Percentiles rank a stretch among this genome's conserved stretches.
Evolutionary conservation across 345 rosid genomes (phyloP).

Genomic region (Aquilaria yunnanensis): DNA sequence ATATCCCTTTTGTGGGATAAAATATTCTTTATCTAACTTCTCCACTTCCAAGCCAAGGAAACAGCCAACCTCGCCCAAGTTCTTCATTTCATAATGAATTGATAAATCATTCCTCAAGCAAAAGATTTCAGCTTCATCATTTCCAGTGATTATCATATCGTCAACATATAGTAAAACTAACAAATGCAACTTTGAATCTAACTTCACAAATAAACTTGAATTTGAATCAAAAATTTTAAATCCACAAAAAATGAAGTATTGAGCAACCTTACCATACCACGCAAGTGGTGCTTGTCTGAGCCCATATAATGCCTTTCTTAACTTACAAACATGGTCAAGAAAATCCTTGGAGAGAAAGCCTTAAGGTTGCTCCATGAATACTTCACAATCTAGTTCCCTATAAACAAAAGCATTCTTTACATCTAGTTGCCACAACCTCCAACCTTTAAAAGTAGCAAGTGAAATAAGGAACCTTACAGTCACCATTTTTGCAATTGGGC

Average conservation of each 20-base stretch:
- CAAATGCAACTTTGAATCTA: not conserved
- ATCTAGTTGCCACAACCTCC: constrained; percentile 5
- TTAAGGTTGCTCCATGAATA: not conserved
- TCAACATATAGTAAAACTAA: not conserved
- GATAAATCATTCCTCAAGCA: not conserved
- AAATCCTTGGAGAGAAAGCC: not conserved
- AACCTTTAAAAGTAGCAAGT: not conserved
- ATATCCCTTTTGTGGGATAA: constrained; percentile 12
- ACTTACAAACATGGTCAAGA: not conserved
- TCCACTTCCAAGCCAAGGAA: not conserved
- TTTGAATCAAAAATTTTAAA: constrained; percentile 1
- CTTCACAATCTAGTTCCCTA: not conserved
- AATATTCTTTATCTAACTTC: not conserved
- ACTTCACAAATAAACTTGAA: constrained; percentile 3
- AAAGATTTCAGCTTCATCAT: not conserved
- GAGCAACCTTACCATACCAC: constrained; percentile 1
- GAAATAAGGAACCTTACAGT: not conserved
- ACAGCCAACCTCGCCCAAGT: not conserved
- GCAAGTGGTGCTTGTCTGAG: not conserved
- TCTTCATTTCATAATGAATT: not conserved
- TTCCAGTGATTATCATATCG: constrained; percentile 1
- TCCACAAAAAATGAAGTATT: not conserved
- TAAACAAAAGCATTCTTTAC: constrained; percentile 1
- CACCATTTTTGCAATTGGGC: not conserved
- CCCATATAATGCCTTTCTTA: not conserved